Conservation (phyloP, 805 yeast species). For the Blastobotrys mokoenaii region DNA sequence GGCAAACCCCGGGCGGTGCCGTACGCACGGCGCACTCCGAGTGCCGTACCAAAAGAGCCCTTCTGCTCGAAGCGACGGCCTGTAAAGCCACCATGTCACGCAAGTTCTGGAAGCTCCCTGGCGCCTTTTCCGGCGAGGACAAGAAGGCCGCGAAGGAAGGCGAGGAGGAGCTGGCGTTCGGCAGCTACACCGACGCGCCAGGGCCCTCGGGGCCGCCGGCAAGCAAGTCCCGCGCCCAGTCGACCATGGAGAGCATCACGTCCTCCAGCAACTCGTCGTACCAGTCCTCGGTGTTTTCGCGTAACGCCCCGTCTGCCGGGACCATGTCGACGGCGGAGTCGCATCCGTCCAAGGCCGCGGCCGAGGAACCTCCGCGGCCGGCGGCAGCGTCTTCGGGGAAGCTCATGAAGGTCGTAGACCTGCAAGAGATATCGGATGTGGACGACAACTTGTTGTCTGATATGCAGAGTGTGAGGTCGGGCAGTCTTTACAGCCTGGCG, state of each 20-base stretch:
- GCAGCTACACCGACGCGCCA: not conserved
- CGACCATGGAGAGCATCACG: constrained; percentile 1
- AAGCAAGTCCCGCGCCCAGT: not conserved
- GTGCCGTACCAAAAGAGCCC: no score
- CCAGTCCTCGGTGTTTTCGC: constrained; percentile 4
- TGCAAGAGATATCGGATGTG: constrained; percentile 11
- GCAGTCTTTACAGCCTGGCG: not conserved
- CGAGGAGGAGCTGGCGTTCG: not conserved
- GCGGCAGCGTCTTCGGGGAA: constrained; percentile 9
- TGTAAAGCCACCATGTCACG: no score
- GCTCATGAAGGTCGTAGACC: constrained; percentile 14
- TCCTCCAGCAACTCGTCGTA: not conserved
- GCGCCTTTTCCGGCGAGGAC: no score
- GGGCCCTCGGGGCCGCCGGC: no score
- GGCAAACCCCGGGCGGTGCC: no score
- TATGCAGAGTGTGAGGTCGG: not conserved
- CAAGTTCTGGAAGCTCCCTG: no score
- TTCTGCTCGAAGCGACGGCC: no score
- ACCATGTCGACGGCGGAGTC: constrained; percentile 2
- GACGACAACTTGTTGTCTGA: constrained; percentile 7
- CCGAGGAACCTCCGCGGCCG: no score
- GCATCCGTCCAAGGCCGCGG: not conserved
- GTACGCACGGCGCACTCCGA: no score
- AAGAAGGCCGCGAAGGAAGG: no score
- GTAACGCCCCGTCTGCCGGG: constrained; percentile 1